Evolutionary conservation across 768 basidiomycete genomes (phyloP).

Genomic region (Clathrus columnatus): DNA sequence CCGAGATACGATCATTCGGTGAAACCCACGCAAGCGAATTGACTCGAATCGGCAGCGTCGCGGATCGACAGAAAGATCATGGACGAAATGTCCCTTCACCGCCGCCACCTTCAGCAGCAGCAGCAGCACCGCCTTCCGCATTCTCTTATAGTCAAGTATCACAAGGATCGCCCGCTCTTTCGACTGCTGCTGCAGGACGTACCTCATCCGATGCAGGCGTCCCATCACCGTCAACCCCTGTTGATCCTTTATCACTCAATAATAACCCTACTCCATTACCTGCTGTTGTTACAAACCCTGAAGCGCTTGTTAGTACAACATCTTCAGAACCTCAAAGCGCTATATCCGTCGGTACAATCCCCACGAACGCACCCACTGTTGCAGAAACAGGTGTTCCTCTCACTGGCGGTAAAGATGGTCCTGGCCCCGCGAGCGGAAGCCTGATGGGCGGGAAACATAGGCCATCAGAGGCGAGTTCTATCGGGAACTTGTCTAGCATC

Average conservation of each 20-base stretch:
- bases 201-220: slow-evolving; percentile 2
- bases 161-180: slow-evolving; percentile 36
- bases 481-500: too few relatives aligned
- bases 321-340: slow-evolving; percentile 21
- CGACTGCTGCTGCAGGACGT: not conserved
- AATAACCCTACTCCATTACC: slow-evolving; percentile 18
- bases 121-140: slow-evolving; percentile 13
- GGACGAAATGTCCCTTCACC: slow-evolving; percentile 16
- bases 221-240: slow-evolving; percentile 13
- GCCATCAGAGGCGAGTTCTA: slow-evolving; percentile 26
- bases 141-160: slow-evolving; percentile 26
- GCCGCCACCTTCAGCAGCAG: slow-evolving; percentile 11
- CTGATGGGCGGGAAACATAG: slow-evolving; percentile 24
- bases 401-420: slow-evolving; percentile 47
- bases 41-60: slow-evolving; percentile 34
- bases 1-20: slow-evolving; percentile 76
- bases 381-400: slow-evolving; percentile 72
- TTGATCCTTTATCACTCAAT: slow-evolving; percentile 21
- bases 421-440: slow-evolving; percentile 60
- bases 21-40: slow-evolving; percentile 76
- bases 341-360: slow-evolving; percentile 19
- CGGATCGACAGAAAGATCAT: slow-evolving; percentile 3
- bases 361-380: slow-evolving; percentile 42
- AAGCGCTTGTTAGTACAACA: slow-evolving; percentile 22
- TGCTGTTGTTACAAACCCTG: slow-evolving; percentile 14